Base-by-base conservation (phyloP, 306 rosid genomes). In the Gastrolobium villosum region DNA sequence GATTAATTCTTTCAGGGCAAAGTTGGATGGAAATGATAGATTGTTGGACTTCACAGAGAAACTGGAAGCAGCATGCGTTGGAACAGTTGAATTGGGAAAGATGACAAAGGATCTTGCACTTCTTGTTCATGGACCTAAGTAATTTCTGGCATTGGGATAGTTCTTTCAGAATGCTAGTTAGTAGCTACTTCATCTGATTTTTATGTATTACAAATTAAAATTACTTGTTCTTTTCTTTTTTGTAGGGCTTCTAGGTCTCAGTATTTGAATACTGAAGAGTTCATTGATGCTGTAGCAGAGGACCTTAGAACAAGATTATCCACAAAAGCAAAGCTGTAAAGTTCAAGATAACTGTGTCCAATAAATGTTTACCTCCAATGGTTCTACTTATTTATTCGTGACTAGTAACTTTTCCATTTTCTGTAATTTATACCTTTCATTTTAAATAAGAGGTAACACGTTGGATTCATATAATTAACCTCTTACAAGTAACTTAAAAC, bases 41-140 rank as follows among this genome's bases (percentile, higher is more conserved):
- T 79, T 95, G 77, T 74, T 83, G 83, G 90, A 84, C 71, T 95
- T 91, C 46, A 88, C 96, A 1, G 79, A 83, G 87, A 95, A 95
- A 72, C 89, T 95, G 45, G 98, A 95, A 86, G 87, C 86, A 64
- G 97, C 99, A 79, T 92, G 99, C 84, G 48, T 95, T 70, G 86
- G 87, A 80, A 84, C 88, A 5, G 99, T 95, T 78, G 99, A 95
- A 85, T 56, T 87, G 15, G 98, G 98, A 78, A 95, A 91, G 86
- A 95, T 95, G 99, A 95, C 99, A 79, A 95, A 95, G 91, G 98
- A 95, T 91, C 99, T 95, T 61, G 99, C 99, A 0, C 90, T 92
- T 79, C 90, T 95, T 80, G 81, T 84, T 86, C 96, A 95, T 75
- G 98, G 98, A 65, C 81, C 97, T 4, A 92, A 91, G 98, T 95